Conservation (phyloP, 2,329 filamentous ascomycete genomes). For the Zalaria sp. region DNA sequence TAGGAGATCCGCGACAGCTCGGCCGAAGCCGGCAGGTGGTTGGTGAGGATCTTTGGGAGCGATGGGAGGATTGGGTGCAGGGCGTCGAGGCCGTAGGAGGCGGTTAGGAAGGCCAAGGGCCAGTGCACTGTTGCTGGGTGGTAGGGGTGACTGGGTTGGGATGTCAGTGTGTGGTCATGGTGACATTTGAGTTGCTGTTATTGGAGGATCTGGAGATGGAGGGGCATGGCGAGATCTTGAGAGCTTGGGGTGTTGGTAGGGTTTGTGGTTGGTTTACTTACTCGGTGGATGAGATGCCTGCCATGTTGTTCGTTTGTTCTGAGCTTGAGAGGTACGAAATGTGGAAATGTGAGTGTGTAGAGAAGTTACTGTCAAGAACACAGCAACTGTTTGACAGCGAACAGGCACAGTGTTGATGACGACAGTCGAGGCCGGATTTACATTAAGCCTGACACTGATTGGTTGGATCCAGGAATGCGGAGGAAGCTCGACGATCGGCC, state of each 20-base stretch:
- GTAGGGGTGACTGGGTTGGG: slow-evolving; percentile 23
- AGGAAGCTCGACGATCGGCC: background rate
- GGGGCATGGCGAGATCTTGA: background rate
- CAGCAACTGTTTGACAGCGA: background rate
- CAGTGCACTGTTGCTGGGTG: slow-evolving; percentile 29
- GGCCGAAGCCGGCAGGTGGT: slow-evolving; percentile 17
- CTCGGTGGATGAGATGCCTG: background rate
- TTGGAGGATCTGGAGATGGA: background rate
- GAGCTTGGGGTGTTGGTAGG: no score
- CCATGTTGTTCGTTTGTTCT: background rate
- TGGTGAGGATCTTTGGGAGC: slow-evolving; percentile 16
- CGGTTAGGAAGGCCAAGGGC: slow-evolving; percentile 30
- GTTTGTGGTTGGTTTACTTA: background rate
- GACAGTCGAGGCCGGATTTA: background rate
- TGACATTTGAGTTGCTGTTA: background rate
- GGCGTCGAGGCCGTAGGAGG: slow-evolving; percentile 28
- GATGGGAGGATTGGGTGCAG: slow-evolving; percentile 20
- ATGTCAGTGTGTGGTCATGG: slow-evolving; percentile 1
- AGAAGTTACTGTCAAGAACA: no score
- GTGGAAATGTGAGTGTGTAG: no score
- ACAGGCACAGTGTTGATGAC: background rate
- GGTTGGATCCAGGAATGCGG: background rate
- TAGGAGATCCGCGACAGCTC: slow-evolving; percentile 27
- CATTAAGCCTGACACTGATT: background rate
- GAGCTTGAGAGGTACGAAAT: background rate